phyloP scores from a whole-genome alignment of 805 yeast genomes.

The Teunomyces atbi region DNA sequence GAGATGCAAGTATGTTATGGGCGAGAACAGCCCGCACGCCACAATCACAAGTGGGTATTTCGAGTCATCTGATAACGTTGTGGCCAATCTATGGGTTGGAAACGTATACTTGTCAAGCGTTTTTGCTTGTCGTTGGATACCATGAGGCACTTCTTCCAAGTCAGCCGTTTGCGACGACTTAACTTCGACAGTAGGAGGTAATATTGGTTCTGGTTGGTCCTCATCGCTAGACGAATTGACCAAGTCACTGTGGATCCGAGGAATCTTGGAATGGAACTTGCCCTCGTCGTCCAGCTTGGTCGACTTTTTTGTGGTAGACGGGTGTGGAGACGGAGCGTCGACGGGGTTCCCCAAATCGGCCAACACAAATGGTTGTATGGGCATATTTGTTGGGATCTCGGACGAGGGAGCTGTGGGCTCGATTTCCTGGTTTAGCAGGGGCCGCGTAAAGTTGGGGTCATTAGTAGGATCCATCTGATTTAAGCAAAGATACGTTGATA shows the following conservation, averaged over 20 bases:
- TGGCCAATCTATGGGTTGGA: slow-evolving; percentile 83
- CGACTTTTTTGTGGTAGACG: slow-evolving; percentile 20
- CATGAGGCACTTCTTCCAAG: slow-evolving; percentile 95
- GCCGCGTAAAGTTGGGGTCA: slow-evolving; percentile 88
- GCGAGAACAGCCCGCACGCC: slow-evolving; percentile 97
- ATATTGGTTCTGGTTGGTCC: slow-evolving; percentile 12
- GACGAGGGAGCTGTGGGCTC: slow-evolving; percentile 68
- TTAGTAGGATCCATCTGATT: slow-evolving; percentile 77
- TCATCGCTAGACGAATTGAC: slow-evolving; percentile 45
- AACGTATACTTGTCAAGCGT: slow-evolving; percentile 66
- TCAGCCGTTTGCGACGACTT: slow-evolving; percentile 76
- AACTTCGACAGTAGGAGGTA: slow-evolving; percentile 46
- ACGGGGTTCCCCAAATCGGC: slow-evolving; percentile 71
- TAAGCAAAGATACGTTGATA: not conserved
- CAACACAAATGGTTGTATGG: slow-evolving; percentile 74
- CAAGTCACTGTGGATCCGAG: slow-evolving; percentile 57
- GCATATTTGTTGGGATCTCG: slow-evolving; percentile 68
- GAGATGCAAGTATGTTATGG: slow-evolving; percentile 89
- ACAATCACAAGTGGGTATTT: slow-evolving; percentile 91
- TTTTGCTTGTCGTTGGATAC: slow-evolving; percentile 84
- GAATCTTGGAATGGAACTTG: slow-evolving; percentile 42
- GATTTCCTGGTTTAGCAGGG: slow-evolving; percentile 60
- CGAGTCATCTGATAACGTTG: slow-evolving; percentile 63
- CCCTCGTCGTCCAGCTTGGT: slow-evolving; percentile 8
- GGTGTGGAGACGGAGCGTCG: slow-evolving; percentile 70